A percentile compares a stretch with the other conserved stretches of the same genome.
Conservation (phyloP, 345 rosid genomes). For the Lepidium aucheri region DNA sequence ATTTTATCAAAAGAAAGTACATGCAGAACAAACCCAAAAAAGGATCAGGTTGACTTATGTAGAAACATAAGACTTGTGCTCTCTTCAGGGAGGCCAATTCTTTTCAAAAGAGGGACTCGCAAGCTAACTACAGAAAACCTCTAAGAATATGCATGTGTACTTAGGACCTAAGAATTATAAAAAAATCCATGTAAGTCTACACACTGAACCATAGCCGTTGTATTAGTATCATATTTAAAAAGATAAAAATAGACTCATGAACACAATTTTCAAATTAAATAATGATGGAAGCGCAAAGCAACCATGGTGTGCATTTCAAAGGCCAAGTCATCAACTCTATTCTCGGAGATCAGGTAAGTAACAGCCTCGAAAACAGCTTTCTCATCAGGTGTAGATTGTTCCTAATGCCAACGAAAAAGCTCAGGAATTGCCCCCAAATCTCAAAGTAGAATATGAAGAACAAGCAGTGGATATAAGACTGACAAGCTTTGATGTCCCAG, state of each 20-base stretch:
- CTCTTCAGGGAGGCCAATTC: no score
- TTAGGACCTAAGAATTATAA: no score
- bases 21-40: no score
- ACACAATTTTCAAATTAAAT: background rate
- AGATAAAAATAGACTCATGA: background rate
- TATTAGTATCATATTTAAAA: background rate
- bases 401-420: slow-evolving; percentile 33
- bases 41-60: no score
- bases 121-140: no score
- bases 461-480: slow-evolving; percentile 12
- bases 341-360: slow-evolving; percentile 43
- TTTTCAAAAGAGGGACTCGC: no score
- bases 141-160: no score
- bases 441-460: background rate
- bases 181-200: no score
- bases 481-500: slow-evolving; percentile 57
- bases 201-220: no score
- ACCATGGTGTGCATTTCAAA: slow-evolving; percentile 62
- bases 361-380: slow-evolving; percentile 58
- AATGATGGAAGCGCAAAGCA: background rate
- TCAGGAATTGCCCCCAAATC: background rate
- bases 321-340: slow-evolving; percentile 66
- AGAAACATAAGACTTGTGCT: no score
- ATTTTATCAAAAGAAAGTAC: no score
- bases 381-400: slow-evolving; percentile 62